Conservation (phyloP, 352 stramenopile species). For the Globisporangium polare region DNA sequence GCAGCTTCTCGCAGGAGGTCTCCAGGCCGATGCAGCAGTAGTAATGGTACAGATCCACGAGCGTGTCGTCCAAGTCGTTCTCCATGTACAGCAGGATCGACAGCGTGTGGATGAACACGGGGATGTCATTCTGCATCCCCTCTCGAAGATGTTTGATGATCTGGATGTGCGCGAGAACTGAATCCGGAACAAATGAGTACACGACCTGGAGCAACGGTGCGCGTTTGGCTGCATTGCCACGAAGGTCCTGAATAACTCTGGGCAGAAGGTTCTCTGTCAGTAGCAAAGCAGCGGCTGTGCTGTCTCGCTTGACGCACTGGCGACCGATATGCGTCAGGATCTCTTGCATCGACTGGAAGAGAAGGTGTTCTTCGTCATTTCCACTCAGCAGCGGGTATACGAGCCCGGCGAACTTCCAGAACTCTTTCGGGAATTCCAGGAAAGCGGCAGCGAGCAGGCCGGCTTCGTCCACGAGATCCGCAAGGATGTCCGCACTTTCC, state of each 20-base stretch:
- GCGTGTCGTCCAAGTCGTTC: conserved; percentile 53
- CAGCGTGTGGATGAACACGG: conserved; percentile 72
- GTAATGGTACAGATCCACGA: conserved; percentile 85
- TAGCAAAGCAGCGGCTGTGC: conserved; percentile 34
- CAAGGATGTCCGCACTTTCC: conserved; percentile 32
- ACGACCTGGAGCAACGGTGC: conserved; percentile 48
- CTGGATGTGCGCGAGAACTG: conserved; percentile 61
- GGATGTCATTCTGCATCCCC: conserved; percentile 48
- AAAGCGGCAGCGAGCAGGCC: conserved; percentile 57
- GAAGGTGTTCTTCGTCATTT: conserved; percentile 34
- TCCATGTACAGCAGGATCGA: conserved; percentile 73
- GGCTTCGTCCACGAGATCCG: conserved; percentile 38
- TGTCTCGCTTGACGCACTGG: conserved; percentile 48
- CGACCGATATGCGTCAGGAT: conserved; percentile 37
- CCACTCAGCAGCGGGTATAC: conserved; percentile 50
- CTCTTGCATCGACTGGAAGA: conserved; percentile 34
- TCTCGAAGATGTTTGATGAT: conserved; percentile 77
- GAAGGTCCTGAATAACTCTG: conserved; percentile 29
- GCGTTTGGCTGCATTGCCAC: conserved; percentile 34
- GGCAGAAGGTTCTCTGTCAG: conserved; percentile 58
- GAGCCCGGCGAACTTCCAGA: conserved; percentile 69
- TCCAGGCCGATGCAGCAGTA: conserved; percentile 85
- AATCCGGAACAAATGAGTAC: conserved; percentile 55
- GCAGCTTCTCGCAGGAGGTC: conserved; percentile 66
- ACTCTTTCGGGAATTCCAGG: conserved; percentile 76